Evolutionary conservation across 73 alveolate genomes (phyloP).

Genomic region (Effrenium voratum): DNA sequence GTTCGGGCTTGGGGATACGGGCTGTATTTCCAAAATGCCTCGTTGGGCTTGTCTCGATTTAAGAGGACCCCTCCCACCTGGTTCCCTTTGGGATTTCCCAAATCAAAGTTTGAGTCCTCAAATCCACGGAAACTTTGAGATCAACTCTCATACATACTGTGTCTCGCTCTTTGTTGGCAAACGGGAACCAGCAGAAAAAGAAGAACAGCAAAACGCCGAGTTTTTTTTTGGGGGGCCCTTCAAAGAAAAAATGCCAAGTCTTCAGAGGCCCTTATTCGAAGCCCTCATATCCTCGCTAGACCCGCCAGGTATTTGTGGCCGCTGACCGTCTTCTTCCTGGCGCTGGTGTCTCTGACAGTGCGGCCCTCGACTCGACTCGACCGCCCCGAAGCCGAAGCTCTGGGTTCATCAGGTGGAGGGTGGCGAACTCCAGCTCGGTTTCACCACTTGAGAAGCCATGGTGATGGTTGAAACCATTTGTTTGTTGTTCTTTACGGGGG

Average conservation of each 20-base stretch:
- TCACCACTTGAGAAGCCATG: no score
- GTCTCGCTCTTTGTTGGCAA: not conserved
- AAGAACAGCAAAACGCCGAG: not conserved
- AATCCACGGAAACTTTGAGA: not conserved
- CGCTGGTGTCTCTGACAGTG: constrained; percentile 59
- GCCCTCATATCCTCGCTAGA: not conserved
- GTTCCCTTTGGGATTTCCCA: not conserved
- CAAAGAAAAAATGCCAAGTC: not conserved
- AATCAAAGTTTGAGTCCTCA: not conserved
- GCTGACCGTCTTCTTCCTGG: constrained; percentile 51
- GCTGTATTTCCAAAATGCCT: no score
- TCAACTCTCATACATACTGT: not conserved
- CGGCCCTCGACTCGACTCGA: no score
- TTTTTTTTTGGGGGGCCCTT: not conserved
- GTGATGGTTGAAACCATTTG: no score
- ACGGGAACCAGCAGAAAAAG: not conserved
- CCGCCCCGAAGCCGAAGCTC: no score
- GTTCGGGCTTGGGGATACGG: no score
- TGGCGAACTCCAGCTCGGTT: no score
- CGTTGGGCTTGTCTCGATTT: no score
- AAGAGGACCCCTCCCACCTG: no score
- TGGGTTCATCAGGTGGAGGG: no score
- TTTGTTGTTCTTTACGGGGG: no score
- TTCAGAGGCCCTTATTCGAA: not conserved
- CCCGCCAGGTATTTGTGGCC: constrained; percentile 63